These are phyloP conservation scores for Backusella westeae DNA, from an alignment of 192 early-diverging fungal species.

Conservation along the genomic window DNA sequence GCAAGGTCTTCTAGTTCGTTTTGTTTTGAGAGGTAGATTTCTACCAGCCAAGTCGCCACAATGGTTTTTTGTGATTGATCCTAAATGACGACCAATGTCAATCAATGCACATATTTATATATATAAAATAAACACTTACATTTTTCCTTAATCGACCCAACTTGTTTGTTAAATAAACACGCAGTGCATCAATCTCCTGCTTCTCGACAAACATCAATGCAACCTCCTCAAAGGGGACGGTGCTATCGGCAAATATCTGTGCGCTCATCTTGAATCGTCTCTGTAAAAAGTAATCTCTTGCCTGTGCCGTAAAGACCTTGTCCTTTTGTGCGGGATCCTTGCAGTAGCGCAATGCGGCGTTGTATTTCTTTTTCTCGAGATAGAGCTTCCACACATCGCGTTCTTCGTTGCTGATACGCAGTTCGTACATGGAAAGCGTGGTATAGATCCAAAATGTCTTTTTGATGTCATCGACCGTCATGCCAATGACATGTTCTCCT, in stretches of 20 bases:
- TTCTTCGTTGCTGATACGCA: conserved; percentile 91
- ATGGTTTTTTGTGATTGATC: conserved; percentile 80
- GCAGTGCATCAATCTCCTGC: conserved; percentile 69
- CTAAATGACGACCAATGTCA: conserved; percentile 32
- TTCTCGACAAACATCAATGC: conserved; percentile 78
- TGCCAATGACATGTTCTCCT: conserved; percentile 54
- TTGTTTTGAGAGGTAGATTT: conserved; percentile 79
- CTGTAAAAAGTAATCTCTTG: conserved; percentile 80
- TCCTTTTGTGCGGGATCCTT: conserved; percentile 78
- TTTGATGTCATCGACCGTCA: conserved; percentile 74
- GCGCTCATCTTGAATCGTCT: conserved; percentile 76
- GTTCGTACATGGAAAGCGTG: conserved; percentile 78
- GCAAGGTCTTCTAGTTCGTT: conserved; percentile 61
- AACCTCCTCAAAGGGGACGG: conserved; percentile 89
- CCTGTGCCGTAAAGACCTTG: conserved; percentile 78
- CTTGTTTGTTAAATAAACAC: conserved; percentile 76
- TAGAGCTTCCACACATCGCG: conserved; percentile 94
- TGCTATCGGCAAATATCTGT: conserved; percentile 80
- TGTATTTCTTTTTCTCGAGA: conserved; percentile 78
- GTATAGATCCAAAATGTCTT: conserved; percentile 94
- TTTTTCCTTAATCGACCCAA: conserved; percentile 62
- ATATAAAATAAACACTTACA: conserved; percentile 32
- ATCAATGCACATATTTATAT: too few species aligned
- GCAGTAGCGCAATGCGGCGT: conserved; percentile 75
- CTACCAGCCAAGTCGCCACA: conserved; percentile 85